These are phyloP conservation scores for Hygrophila difformis DNA, from an alignment of 257 asterid species.

Conservation along the genomic window DNA sequence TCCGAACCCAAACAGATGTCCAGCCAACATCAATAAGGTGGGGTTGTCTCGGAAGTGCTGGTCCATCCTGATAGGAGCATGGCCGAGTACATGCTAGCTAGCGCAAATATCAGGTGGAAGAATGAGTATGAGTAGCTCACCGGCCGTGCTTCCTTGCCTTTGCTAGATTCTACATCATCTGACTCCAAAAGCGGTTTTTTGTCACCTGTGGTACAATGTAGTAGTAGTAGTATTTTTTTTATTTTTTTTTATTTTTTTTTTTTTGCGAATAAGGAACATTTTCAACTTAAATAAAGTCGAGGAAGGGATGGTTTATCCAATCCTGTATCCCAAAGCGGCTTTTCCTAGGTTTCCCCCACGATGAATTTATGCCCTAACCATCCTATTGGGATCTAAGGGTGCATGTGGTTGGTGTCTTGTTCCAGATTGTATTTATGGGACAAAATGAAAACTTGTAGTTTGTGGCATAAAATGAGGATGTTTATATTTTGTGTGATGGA, in stretches of 20 bases:
- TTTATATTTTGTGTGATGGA: too few relatives aligned
- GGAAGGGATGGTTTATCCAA: too few relatives aligned
- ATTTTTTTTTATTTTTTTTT: too few relatives aligned
- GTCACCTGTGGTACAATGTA: constrained; percentile 33
- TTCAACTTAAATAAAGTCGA: too few relatives aligned
- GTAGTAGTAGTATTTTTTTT: too few relatives aligned
- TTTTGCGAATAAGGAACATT: not conserved
- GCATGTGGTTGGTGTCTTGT: too few relatives aligned
- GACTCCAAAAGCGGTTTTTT: constrained; percentile 58
- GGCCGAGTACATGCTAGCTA: constrained; percentile 97
- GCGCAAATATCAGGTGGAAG: constrained; percentile 91
- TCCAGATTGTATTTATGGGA: too few relatives aligned
- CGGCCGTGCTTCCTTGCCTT: constrained; percentile 49
- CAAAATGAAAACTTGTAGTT: not conserved
- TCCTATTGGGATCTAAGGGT: too few relatives aligned
- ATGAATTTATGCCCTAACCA: too few relatives aligned
- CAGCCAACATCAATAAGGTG: constrained; percentile 86
- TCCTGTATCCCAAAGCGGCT: too few relatives aligned
- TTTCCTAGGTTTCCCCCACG: too few relatives aligned
- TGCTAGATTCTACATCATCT: constrained; percentile 71
- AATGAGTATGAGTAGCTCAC: constrained; percentile 87
- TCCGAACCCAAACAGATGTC: constrained; percentile 93
- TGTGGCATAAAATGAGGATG: too few relatives aligned
- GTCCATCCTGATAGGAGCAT: constrained; percentile 99
- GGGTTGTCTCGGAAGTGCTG: constrained; percentile 48